phyloP scores from a whole-genome alignment of 2,329 filamentous ascomycete species.

The Penicillium sp. region DNA sequence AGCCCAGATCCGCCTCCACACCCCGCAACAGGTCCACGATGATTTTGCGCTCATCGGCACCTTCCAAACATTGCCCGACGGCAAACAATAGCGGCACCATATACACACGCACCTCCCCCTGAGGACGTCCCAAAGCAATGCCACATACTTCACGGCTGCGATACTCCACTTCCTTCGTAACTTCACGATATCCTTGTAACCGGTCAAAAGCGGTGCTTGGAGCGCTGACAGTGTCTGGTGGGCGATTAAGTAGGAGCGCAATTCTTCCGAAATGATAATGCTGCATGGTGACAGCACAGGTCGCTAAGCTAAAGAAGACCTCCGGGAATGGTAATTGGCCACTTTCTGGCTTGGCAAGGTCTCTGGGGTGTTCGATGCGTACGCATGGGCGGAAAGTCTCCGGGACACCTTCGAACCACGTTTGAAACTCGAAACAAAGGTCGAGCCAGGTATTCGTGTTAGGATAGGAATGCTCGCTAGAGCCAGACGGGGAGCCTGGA shows the following conservation, averaged over 20 bases:
- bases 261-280: constrained; percentile 64
- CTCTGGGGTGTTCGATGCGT: constrained; percentile 41
- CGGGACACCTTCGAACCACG: constrained; percentile 58
- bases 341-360: constrained; percentile 30
- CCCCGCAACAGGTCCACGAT: constrained; percentile 55
- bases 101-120: constrained; percentile 57
- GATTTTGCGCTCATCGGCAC: constrained; percentile 51
- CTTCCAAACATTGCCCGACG: constrained; percentile 58
- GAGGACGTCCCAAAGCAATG: constrained; percentile 55
- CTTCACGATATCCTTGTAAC: constrained; percentile 56
- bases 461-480: constrained; percentile 41
- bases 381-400: constrained; percentile 58
- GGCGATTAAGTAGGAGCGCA: constrained; percentile 60
- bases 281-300: constrained; percentile 64
- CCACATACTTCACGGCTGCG: constrained; percentile 60
- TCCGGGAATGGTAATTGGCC: constrained; percentile 48
- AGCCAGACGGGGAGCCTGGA: not conserved
- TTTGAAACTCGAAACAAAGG: constrained; percentile 54
- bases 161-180: constrained; percentile 54
- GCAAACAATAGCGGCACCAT: constrained; percentile 60
- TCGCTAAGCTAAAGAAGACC: constrained; percentile 60
- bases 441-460: constrained; percentile 52
- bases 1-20: constrained; percentile 61
- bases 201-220: constrained; percentile 54
- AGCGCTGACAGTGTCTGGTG: constrained; percentile 53